Evolutionary conservation across 805 yeast genomes (phyloP), one percentile per base, ranked within the genome.

Genomic region (Starmerella sp.): DNA sequence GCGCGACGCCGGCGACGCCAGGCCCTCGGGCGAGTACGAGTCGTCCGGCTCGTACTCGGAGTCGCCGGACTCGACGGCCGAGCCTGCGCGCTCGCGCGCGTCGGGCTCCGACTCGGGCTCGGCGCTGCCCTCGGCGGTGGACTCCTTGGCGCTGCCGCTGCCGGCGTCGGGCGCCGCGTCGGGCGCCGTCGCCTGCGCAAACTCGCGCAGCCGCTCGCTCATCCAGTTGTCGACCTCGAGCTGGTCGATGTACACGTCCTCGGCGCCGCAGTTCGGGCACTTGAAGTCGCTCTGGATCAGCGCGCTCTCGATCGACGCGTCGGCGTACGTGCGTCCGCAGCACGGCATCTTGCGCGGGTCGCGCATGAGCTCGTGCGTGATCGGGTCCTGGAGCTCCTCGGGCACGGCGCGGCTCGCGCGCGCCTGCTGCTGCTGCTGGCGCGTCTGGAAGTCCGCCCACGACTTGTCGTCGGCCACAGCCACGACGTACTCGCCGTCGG

Each of bases 381-480:
- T 67, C 0, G 97, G 95, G 66, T 90, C 89, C 57, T 80, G 73
- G 52, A 86, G 72, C 46, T 79, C 80, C 59, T 71, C 80, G 54
- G 77, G 80, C 60, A 72, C 74, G 14, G 75, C 76, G 67, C 69
- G 70, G 39, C 68, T 76, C 45, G 74, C 78, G 66, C 65, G 73
- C 64, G 70, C 77, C 61, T 56, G 67, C 61, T 57, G 69, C 60
- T 61, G 64, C 70, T 74, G 66, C 62, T 81, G 74, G 60, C 82
- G 83, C 59, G 86, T 81, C 66, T 89, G 96, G 66, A 81, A 90
- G 48, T 77, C 81, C 53, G 82, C 81, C 98, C 98, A 91, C 0
- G 96, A 84, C 64, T 82, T 83, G 43, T 81, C 79, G 71, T 93
- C 98, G 0, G 97, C 97, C 57, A 90, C 81, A n/a, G 95, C 96